Conservation (phyloP, 177 flowering plant genomes). For the Vitis hybrid region DNA sequence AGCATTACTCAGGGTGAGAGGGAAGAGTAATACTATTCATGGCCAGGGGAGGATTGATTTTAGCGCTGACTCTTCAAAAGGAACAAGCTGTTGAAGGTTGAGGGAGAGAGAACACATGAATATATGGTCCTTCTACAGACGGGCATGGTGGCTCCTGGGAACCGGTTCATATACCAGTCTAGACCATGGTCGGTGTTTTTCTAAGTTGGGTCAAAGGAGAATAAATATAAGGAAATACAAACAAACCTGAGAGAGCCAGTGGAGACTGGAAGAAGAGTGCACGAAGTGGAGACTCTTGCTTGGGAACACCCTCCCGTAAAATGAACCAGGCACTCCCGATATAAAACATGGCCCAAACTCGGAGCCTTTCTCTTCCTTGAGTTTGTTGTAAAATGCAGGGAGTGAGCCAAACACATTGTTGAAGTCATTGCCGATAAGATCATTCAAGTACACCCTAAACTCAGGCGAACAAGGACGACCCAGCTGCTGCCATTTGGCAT, state of each 20-base stretch:
- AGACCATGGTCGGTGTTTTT: no score
- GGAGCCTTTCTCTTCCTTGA: conserved; percentile 6
- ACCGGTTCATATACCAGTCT: no score
- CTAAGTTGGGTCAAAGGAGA: no score
- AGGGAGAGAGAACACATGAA: no score
- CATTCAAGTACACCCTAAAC: conserved; percentile 28
- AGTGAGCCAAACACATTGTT: conserved; percentile 24
- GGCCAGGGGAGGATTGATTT: no score
- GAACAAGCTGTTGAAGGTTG: no score
- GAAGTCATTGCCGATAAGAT: conserved; percentile 39
- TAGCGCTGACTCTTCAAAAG: no score
- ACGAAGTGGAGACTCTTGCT: conserved; percentile 29
- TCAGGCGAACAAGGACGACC: conserved; percentile 14
- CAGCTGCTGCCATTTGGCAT: conserved; percentile 6
- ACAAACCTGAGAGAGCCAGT: conserved; percentile 47
- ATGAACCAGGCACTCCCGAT: conserved; percentile 37
- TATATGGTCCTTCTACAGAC: no score
- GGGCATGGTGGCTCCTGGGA: no score
- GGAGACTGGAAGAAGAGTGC: conserved; percentile 45
- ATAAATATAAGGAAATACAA: not conserved
- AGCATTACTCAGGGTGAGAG: no score
- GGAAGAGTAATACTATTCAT: no score
- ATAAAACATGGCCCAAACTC: conserved; percentile 15
- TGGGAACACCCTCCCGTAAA: conserved; percentile 44
- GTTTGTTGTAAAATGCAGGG: conserved; percentile 16